These are phyloP conservation scores for Podospora anserina DNA, from an alignment of 495 filamentous ascomycete genomes.

Conservation along the genomic window DNA sequence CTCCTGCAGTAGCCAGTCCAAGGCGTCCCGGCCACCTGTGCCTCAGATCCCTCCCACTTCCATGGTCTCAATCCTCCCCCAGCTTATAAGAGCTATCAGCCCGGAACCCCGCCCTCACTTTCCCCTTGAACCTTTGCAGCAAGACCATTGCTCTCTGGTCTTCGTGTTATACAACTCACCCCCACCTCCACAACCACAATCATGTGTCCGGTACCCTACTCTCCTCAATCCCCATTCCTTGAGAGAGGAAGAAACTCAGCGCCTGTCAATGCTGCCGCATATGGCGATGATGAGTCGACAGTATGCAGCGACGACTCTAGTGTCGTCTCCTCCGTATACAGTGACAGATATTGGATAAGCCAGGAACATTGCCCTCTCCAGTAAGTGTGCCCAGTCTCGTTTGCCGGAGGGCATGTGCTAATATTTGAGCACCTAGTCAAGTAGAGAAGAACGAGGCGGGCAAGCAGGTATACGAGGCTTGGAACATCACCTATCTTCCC, in stretches of 20 bases:
- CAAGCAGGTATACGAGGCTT: slow-evolving; percentile 17
- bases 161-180: neutral
- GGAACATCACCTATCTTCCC: slow-evolving; percentile 16
- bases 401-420: neutral
- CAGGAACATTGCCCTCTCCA: neutral
- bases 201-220: neutral
- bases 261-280: neutral
- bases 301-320: slow-evolving; percentile 16
- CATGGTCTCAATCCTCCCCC: slow-evolving; percentile 1
- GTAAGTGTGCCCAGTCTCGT: neutral
- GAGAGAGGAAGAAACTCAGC: neutral
- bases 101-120: neutral
- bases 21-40: neutral
- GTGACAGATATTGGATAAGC: neutral
- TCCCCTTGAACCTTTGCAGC: neutral
- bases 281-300: slow-evolving; percentile 17
- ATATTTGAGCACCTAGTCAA: neutral
- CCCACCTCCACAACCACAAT: neutral
- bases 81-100: slow-evolving; percentile 14
- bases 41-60: slow-evolving; percentile 8
- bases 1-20: neutral
- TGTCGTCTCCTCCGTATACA: neutral
- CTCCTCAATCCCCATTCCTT: neutral
- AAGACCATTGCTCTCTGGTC: neutral
- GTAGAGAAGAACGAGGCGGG: slow-evolving; percentile 7